Percentiles rank a stretch among this genome's conserved stretches.
Conservation (phyloP, 2,329 filamentous ascomycete genomes). For the Mariannaea sp. region DNA sequence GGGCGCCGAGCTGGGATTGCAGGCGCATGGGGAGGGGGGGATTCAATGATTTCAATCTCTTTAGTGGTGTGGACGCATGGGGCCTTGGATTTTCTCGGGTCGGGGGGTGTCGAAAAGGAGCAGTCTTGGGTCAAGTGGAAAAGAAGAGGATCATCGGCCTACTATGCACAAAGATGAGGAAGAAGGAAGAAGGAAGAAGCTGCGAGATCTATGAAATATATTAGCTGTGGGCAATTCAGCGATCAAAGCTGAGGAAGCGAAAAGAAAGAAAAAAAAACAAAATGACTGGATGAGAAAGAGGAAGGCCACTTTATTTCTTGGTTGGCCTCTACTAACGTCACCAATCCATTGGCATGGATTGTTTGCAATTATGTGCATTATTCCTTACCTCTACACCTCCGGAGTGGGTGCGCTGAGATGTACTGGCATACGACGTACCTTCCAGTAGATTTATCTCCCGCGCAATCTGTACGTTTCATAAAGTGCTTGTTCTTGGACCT, state of each 20-base stretch:
- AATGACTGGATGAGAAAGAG: background rate
- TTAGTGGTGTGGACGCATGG: constrained; percentile 4
- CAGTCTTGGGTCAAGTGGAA: background rate
- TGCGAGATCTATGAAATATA: constrained; percentile 2
- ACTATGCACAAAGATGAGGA: background rate
- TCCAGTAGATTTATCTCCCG: no score
- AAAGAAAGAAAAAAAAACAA: background rate
- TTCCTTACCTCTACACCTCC: no score
- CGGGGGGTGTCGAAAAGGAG: constrained; percentile 12
- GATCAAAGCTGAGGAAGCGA: no score
- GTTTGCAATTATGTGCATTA: no score
- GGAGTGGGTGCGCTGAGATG: no score
- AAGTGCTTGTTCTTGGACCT: background rate
- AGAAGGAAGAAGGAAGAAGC: no score
- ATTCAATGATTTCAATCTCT: constrained; percentile 8
- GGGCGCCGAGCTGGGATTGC: constrained; percentile 24
- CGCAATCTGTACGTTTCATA: background rate
- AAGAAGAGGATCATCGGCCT: background rate
- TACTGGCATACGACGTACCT: no score
- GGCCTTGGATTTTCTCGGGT: constrained; percentile 13
- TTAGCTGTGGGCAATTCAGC: background rate
- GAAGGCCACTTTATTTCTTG: background rate
- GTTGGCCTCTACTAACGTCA: background rate
- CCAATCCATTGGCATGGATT: background rate
- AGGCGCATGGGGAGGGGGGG: constrained; percentile 15